Conservation (phyloP, 176 grass and related monocot genomes). For the Metroxylon sagu region DNA sequence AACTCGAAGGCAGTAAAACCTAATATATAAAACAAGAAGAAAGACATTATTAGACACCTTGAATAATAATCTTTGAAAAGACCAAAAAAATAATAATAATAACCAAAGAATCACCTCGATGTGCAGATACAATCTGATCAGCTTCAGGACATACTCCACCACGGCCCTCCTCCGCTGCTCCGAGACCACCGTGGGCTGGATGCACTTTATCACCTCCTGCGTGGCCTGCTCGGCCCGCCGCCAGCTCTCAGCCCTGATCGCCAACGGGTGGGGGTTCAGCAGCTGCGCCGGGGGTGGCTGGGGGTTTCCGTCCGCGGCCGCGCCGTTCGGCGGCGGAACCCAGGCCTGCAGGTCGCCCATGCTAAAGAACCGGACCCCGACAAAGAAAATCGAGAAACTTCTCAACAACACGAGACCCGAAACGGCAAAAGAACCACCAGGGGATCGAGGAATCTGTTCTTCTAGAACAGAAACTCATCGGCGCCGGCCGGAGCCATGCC, state of each 20-base stretch:
- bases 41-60: neutral
- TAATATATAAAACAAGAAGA: neutral
- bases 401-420: neutral
- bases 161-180: slow-evolving; percentile 58
- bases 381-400: neutral
- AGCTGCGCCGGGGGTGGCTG: neutral
- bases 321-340: slow-evolving; percentile 26
- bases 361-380: slow-evolving; percentile 2
- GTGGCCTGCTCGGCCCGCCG: slow-evolving; percentile 55
- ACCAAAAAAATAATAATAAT: neutral
- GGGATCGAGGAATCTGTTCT: slow-evolving; percentile 5
- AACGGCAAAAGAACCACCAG: slow-evolving; percentile 1
- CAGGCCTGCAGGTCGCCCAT: slow-evolving; percentile 68
- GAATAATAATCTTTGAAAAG: neutral
- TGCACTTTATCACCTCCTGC: slow-evolving; percentile 32
- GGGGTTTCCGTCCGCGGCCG: slow-evolving; percentile 14
- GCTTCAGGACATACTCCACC: slow-evolving; percentile 53
- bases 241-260: slow-evolving; percentile 41
- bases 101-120: slow-evolving; percentile 37
- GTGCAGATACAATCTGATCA: slow-evolving; percentile 27
- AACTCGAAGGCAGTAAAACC: no score
- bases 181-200: slow-evolving; percentile 65
- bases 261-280: slow-evolving; percentile 43
- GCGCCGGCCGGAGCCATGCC: neutral
- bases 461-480: slow-evolving; percentile 1